Base-by-base conservation (phyloP, 1,139 yeast species). In the Chernovozyma aurita region DNA sequence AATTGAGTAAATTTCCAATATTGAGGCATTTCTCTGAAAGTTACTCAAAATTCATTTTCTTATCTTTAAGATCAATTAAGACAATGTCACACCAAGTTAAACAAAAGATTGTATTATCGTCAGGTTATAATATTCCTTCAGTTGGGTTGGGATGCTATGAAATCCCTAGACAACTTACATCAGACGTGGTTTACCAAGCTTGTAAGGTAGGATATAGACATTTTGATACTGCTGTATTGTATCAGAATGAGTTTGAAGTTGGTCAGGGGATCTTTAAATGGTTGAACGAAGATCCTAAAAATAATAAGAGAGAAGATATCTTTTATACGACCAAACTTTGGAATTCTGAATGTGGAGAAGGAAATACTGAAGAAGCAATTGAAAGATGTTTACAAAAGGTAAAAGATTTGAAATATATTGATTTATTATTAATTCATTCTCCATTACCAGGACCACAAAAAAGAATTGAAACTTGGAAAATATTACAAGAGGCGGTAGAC, bases 401-500 rank as follows among this genome's bases (percentile, higher is more conserved):
- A 8, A 45, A 50, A 20, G 49, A 37, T 1, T 42, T 67, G 13
- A 58, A 53, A n/a, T 69, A 67, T 42, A 65, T 69, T 21, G 73
- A 69, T 42, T 48, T 75, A 37, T 47, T 74, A 13, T 50, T 75
- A 39, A 70, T 75, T 36, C 80, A 75, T 45, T 67, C 78, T 1
- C 80, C 80, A 5, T 53, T 75, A 28, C 70, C 77, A 32, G 85
- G 85, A 2, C 63, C 65, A 15, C 46, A 44, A 27, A 55, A 61
- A 39, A 61, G 87, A 46, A 49, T 77, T 18, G 81, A 72, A 38
- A 73, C 69, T n/a, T 70, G 70, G 68, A 50, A 50, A 43, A 74
- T 73, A 3, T 46, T 70, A 48, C 71, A 70, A 44, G 74, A 69
- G 38, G 59, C 53, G 27, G 61, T 55, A 16, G 53, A 50, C n/a